Percentiles rank a stretch among this genome's conserved stretches.
These are phyloP conservation scores for Plasmodium sp. DNA, from an alignment of 169 alveolate species.

Conservation along the genomic window DNA sequence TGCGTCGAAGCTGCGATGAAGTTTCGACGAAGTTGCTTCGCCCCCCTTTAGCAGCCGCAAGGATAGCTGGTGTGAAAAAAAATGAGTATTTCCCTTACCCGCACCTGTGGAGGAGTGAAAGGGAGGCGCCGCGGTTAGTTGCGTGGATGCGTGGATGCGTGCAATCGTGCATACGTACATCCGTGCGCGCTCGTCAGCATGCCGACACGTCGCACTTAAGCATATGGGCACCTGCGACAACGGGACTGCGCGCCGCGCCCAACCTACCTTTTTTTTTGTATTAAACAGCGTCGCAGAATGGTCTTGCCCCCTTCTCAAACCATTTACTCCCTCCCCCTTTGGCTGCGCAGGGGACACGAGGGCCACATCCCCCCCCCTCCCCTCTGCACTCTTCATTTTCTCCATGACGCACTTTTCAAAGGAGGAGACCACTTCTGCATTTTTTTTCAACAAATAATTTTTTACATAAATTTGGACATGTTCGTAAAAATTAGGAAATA, in stretches of 20 bases:
- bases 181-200: background rate
- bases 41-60: slow-evolving; percentile 11
- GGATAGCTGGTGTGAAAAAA: slow-evolving; percentile 40
- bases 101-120: slow-evolving; percentile 10
- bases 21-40: background rate
- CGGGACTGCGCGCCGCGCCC: background rate
- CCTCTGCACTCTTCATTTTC: background rate
- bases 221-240: background rate
- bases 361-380: background rate
- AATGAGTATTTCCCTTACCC: slow-evolving; percentile 20
- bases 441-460: slow-evolving; percentile 41
- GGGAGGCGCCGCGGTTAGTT: background rate
- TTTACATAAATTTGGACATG: slow-evolving; percentile 31
- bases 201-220: background rate
- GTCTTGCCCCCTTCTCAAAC: background rate
- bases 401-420: slow-evolving; percentile 30
- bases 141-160: background rate
- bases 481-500: slow-evolving; percentile 61
- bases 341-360: background rate
- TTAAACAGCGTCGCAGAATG: background rate
- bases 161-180: no score
- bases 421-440: background rate
- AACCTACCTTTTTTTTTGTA: slow-evolving; percentile 28
- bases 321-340: background rate
- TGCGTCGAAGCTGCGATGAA: background rate